Conservation (phyloP, 176 grass and related monocot genomes). For the Raddia distichophylla region DNA sequence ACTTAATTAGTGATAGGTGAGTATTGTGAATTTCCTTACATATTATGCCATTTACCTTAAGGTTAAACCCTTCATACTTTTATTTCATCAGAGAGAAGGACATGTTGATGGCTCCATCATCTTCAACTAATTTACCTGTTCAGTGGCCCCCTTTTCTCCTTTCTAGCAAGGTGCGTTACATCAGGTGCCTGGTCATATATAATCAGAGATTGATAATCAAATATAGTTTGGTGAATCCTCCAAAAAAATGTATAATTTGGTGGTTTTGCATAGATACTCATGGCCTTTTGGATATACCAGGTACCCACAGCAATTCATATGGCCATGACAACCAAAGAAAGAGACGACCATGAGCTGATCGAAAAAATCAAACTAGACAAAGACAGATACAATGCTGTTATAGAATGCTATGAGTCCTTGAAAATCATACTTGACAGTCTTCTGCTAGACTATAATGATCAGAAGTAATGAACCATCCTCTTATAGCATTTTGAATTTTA, state of each 20-base stretch:
- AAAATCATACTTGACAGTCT: constrained; percentile 52
- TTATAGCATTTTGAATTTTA: constrained; percentile 31
- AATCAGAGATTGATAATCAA: constrained; percentile 18
- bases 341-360: constrained; percentile 57
- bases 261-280: constrained; percentile 23
- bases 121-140: constrained; percentile 51
- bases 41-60: constrained; percentile 18
- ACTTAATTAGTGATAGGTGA: constrained; percentile 69
- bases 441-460: constrained; percentile 50
- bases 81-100: constrained; percentile 62
- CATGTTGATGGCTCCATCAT: constrained; percentile 72
- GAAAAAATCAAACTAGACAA: constrained; percentile 62
- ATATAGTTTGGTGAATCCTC: background rate
- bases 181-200: background rate
- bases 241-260: background rate
- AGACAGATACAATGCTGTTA: constrained; percentile 66
- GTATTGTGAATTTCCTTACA: constrained; percentile 23
- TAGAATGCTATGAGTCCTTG: constrained; percentile 71
- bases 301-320: constrained; percentile 76
- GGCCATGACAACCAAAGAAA: constrained; percentile 71
- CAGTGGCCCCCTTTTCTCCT: constrained; percentile 77
- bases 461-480: constrained; percentile 45
- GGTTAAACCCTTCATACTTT: constrained; percentile 25
- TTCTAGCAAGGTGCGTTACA: constrained; percentile 61
- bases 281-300: constrained; percentile 44